Base-by-base conservation (phyloP, 768 basidiomycete species). In the Infundibulicybe gibba region DNA sequence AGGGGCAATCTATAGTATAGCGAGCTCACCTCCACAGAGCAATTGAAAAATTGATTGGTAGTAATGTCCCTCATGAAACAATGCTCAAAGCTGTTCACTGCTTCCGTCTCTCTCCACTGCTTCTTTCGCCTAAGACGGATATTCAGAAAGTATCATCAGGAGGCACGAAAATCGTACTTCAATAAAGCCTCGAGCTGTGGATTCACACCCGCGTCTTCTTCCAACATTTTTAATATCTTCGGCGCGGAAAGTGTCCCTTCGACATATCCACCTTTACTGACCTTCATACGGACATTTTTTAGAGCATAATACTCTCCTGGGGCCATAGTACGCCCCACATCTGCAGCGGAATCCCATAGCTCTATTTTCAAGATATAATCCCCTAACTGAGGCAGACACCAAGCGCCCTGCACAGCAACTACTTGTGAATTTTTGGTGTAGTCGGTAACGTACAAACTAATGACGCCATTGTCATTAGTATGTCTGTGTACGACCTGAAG, bases 371-470 rank as follows among this genome's bases (percentile, higher is more conserved):
- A 55, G 14, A 80, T 69, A 19, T 56, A 60, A 12, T 73, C 65
- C 3, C 62, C 63, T 31, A 86, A 61, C 19, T 62, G 64, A 5
- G 65, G 56, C 10, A 76, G 68, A 57, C 77, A 82, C 76, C 75
- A 81, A 38, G 61, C 44, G 6, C 67, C 64, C 44, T 69, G 63
- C n/a, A 69, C 51, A 13, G 65, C 55, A 3, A 46, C 47, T 37
- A 70, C 54, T 6, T 52, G 49, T 4, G 62, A 41, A 45, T 78
- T 80, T 35, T 50, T 53, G 5, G 84, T 83, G 55, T 84, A 86
- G 53, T 87, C 85, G 1, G 85, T 86, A 43, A 84, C 81, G 58
- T 78, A 85, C 11, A 87, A 49, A 25, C 62, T 72, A 48, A 72
- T 70, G 2, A 73, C 64, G 5, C 53, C 61, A 32, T 64, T 61